Evolutionary conservation across 768 basidiomycete genomes (phyloP).

Genomic region (Suillus subluteus): DNA sequence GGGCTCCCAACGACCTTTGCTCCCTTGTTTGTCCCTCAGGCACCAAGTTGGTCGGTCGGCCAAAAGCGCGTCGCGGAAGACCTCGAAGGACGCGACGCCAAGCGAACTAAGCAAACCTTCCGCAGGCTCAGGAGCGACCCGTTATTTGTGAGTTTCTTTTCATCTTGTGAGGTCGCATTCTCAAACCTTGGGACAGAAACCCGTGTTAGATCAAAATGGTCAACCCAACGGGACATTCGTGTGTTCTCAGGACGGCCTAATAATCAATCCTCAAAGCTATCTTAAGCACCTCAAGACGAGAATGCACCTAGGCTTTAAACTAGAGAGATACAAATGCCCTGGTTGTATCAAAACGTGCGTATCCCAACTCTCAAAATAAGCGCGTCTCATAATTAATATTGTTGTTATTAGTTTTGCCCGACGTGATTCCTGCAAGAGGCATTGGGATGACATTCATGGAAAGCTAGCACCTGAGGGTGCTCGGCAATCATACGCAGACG

Average conservation of each 20-base stretch:
- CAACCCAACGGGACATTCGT: neutral
- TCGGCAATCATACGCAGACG: neutral
- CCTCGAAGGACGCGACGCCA: neutral
- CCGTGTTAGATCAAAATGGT: neutral
- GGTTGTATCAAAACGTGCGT: neutral
- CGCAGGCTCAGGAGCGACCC: neutral
- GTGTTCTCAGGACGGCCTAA: neutral
- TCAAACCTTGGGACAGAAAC: neutral
- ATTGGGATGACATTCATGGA: too few relatives aligned
- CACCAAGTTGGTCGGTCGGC: neutral
- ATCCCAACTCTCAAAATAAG: neutral
- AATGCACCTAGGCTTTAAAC: neutral
- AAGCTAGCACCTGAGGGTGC: neutral
- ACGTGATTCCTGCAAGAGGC: neutral
- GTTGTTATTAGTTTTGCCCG: neutral
- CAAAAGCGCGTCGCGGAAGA: neutral
- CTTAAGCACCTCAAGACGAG: neutral
- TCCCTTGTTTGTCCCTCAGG: neutral
- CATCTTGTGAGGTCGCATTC: neutral
- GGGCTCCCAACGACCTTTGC: neutral
- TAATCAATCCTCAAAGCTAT: neutral
- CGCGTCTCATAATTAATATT: neutral
- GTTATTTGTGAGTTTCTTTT: neutral
- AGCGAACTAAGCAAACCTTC: neutral
- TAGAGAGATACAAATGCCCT: neutral